Conservation (phyloP, 2,329 filamentous ascomycete species). For the Didymella exigua region DNA sequence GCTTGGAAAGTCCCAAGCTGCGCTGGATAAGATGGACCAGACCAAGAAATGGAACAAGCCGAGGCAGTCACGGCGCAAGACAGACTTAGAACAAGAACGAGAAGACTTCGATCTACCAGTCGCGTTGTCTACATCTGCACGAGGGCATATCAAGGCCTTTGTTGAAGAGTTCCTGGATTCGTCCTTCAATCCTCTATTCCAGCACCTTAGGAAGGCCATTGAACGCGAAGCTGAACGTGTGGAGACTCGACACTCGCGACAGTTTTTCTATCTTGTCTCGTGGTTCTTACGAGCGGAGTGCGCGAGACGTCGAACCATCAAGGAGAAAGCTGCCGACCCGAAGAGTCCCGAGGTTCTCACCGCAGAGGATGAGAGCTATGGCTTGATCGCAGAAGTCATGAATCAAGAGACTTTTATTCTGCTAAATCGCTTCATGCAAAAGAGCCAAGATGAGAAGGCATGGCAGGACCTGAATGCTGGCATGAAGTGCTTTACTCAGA, state of each 20-base stretch:
- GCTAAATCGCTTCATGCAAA: constrained; percentile 81
- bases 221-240: constrained; percentile 87
- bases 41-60: constrained; percentile 90
- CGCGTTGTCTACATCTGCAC: constrained; percentile 73
- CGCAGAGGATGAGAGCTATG: constrained; percentile 73
- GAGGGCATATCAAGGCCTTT: constrained; percentile 77
- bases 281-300: constrained; percentile 94
- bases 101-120: constrained; percentile 76
- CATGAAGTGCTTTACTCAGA: constrained; percentile 94
- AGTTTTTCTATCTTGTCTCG: constrained; percentile 89
- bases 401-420: constrained; percentile 95
- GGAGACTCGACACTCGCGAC: constrained; percentile 74
- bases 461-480: constrained; percentile 87
- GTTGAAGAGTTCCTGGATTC: constrained; percentile 94
- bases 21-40: constrained; percentile 86
- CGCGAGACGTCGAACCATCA: constrained; percentile 63
- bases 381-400: constrained; percentile 83
- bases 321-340: constrained; percentile 60
- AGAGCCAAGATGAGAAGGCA: constrained; percentile 77
- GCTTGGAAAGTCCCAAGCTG: constrained; percentile 72
- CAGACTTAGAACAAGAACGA: constrained; percentile 45
- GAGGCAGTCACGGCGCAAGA: constrained; percentile 54
- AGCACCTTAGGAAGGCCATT: constrained; percentile 83
- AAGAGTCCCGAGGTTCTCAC: constrained; percentile 49
- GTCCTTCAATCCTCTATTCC: constrained; percentile 87